Percentiles rank a stretch among this genome's conserved stretches.
Conservation (phyloP, 2,329 filamentous ascomycete genomes). For the Penicillium janthinellum region DNA sequence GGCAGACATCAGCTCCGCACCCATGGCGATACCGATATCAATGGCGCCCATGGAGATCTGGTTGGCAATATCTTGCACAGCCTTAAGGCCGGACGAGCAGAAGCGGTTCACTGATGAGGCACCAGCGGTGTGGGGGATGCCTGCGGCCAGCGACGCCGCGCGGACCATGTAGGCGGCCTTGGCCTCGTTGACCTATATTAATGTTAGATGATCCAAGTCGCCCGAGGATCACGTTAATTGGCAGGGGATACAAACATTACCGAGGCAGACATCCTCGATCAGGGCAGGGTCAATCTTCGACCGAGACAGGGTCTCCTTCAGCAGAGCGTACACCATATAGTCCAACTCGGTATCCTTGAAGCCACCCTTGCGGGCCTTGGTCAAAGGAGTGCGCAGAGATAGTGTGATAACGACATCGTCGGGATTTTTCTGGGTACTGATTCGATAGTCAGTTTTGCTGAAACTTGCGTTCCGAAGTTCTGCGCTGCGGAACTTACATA, state of each 20-base stretch:
- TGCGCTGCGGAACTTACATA: slow-evolving; percentile 63
- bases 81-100: slow-evolving; percentile 95
- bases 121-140: slow-evolving; percentile 86
- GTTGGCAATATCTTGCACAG: slow-evolving; percentile 91
- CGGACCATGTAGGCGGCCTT: slow-evolving; percentile 91
- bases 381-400: slow-evolving; percentile 82
- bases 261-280: slow-evolving; percentile 87
- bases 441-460: slow-evolving; percentile 16
- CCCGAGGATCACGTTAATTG: neutral
- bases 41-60: slow-evolving; percentile 80
- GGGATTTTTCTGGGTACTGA: slow-evolving; percentile 86
- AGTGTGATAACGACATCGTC: slow-evolving; percentile 97
- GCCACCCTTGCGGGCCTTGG: slow-evolving; percentile 86
- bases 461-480: slow-evolving; percentile 4
- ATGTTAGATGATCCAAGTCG: slow-evolving; percentile 1
- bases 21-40: slow-evolving; percentile 82
- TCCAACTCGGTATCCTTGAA: slow-evolving; percentile 94
- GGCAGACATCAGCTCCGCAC: slow-evolving; percentile 83
- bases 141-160: slow-evolving; percentile 83
- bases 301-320: slow-evolving; percentile 73
- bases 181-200: slow-evolving; percentile 68
- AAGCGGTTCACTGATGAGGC: slow-evolving; percentile 89
- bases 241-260: slow-evolving; percentile 67
- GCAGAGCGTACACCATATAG: slow-evolving; percentile 77
- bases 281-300: slow-evolving; percentile 77